These are phyloP conservation scores for Leccinum uliginosum DNA, from an alignment of 768 basidiomycete species.

Conservation along the genomic window DNA sequence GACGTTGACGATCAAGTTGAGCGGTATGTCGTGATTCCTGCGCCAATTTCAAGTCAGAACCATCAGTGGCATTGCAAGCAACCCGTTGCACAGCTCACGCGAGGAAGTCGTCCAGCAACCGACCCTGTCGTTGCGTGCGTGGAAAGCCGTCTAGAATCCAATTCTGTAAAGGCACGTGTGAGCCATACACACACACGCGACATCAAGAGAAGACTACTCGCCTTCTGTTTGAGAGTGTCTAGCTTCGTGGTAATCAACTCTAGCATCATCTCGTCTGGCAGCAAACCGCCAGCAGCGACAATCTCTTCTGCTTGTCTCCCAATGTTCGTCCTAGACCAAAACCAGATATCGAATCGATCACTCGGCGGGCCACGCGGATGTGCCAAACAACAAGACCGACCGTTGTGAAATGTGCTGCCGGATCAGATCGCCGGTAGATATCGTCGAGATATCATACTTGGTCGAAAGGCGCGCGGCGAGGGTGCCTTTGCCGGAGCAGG, in stretches of 20 bases:
- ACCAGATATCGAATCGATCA: not conserved
- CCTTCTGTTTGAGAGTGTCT: constrained; percentile 59
- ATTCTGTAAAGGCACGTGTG: constrained; percentile 42
- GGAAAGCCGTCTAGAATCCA: constrained; percentile 94
- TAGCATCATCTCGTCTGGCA: constrained; percentile 77
- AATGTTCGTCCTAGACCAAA: constrained; percentile 51
- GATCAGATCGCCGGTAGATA: constrained; percentile 83
- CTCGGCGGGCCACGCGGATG: not conserved
- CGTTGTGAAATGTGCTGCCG: constrained; percentile 73
- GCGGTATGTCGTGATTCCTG: constrained; percentile 58
- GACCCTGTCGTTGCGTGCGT: constrained; percentile 76
- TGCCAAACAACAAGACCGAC: constrained; percentile 27
- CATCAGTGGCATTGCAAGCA: not conserved
- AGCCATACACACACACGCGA: not conserved
- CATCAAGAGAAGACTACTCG: constrained; percentile 24
- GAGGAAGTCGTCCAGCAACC: constrained; percentile 69
- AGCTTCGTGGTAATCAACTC: constrained; percentile 70
- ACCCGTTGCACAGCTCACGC: constrained; percentile 38
- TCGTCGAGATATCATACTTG: constrained; percentile 67
- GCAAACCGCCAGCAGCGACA: constrained; percentile 69
- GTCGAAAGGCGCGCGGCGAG: constrained; percentile 64
- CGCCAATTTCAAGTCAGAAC: not conserved
- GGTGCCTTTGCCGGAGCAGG: constrained; percentile 80
- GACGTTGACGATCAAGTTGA: constrained; percentile 78
- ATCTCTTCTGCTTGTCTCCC: constrained; percentile 73